Conservation (phyloP, 106 monocot genomes). For the Allium cepa region DNA sequence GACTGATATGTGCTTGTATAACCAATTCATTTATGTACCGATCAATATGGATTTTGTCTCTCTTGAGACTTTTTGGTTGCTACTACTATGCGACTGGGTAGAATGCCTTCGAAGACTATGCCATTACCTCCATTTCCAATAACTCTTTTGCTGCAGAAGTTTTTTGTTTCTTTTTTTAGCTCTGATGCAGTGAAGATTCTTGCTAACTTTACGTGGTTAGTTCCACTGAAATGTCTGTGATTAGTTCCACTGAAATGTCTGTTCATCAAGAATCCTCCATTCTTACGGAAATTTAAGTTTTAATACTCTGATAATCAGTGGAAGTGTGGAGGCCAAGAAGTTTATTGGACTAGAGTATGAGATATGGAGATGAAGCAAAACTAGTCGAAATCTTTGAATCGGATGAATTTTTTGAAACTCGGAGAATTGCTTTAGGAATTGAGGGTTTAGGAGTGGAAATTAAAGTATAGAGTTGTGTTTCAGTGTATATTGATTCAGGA, state of each 20-base stretch:
- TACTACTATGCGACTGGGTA: constrained; percentile 3
- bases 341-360: no score
- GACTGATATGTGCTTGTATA: constrained; percentile 36
- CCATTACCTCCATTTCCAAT: constrained; percentile 42
- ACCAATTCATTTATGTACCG: constrained; percentile 40
- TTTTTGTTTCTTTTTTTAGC: constrained; percentile 22
- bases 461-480: no score
- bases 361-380: no score
- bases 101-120: constrained; percentile 32
- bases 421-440: no score
- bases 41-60: constrained; percentile 28
- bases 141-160: constrained; percentile 15
- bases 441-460: no score
- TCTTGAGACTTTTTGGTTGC: constrained; percentile 38
- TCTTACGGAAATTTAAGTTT: background rate
- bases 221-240: background rate
- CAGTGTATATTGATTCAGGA: no score
- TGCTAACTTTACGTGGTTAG: background rate
- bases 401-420: no score
- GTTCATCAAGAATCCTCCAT: background rate
- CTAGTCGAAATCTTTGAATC: no score
- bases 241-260: no score
- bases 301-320: no score
- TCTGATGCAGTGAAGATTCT: constrained; percentile 1
- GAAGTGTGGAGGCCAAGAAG: no score